Evolutionary conservation across 805 yeast species (phyloP), one percentile per base, ranked within the genome.

Genomic region (Yamadazyma scolyti): DNA sequence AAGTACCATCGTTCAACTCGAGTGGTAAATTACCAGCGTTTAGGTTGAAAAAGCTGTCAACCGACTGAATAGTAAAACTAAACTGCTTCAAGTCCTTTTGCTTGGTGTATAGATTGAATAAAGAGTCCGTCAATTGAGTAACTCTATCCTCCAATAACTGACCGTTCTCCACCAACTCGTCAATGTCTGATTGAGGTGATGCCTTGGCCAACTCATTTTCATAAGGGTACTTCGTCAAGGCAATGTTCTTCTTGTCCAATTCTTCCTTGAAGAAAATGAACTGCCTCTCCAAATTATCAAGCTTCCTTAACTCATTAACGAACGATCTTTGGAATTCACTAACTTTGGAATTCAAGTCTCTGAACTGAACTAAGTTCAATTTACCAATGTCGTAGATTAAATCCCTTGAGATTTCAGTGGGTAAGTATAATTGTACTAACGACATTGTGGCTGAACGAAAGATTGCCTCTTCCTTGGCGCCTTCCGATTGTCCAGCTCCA

Each of bases 391-490:
- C 76, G 36, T 86, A 75, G n/a, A 88, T 81, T 22, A 87, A 77
- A 37, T 88, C 95, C 41, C 97, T 70, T 6, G 95, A 77, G 25
- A 84, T 80, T 60, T 93, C 99, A 16, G 85, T 79, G 6, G 97
- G 90, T 37, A 93, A 77, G 57, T 86, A 90, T 46, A 93, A 69
- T 65, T 93, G 96, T 31, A 90, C 83, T 47, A 89, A 74, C 28
- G 95, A 77, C 97, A 93, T 94, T 51, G 85, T 95, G 81, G 97
- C 97, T 36, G 97, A 89, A 58, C 72, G 71, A 61, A 66, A 66
- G 19, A 64, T 55, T 19, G 71, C 72, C 52, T 66, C 72, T 39
- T 66, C 68, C 47, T 65, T 65, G 12, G 11, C 7, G 25, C 11
- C 25, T 12, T 10, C 11, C 7, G 25, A n/a, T n/a, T n/a, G n/a